Evolutionary conservation across 1,284 basidiomycete genomes (phyloP).

Genomic region (Pseudozyma sp.): DNA sequence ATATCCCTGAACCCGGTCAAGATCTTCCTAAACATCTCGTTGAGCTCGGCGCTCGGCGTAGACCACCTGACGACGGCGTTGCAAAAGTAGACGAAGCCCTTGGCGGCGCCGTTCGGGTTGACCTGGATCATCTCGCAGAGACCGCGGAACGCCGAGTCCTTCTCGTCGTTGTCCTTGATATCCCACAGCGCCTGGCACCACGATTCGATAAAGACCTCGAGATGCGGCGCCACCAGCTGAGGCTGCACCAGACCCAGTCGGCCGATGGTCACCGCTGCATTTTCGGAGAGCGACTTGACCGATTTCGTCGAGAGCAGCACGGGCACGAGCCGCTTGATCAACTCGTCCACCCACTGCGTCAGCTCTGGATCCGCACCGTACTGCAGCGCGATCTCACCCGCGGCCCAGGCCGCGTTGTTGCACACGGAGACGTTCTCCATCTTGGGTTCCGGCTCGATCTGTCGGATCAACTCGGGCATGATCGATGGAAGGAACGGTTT

Average conservation of each 20-base stretch:
- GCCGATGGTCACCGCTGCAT: slow-evolving; percentile 99
- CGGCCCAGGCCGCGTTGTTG: slow-evolving; percentile 99
- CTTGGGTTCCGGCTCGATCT: slow-evolving; percentile 90
- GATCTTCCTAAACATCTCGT: slow-evolving; percentile 71
- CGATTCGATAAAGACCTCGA: slow-evolving; percentile 88
- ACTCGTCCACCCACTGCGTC: slow-evolving; percentile 70
- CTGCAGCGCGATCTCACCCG: slow-evolving; percentile 86
- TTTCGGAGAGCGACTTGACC: slow-evolving; percentile 93
- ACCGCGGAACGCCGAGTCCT: slow-evolving; percentile 98
- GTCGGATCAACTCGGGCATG: slow-evolving; percentile 88
- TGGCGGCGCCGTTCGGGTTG: slow-evolving; percentile 76
- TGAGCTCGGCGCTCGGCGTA: slow-evolving; percentile 61
- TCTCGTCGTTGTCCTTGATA: slow-evolving; percentile 99
- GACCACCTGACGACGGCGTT: slow-evolving; percentile 68
- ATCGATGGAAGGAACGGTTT: slow-evolving; percentile 81
- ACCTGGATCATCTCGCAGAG: slow-evolving; percentile 94
- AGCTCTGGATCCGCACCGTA: slow-evolving; percentile 70
- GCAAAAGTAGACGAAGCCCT: slow-evolving; percentile 67
- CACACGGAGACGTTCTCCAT: slow-evolving; percentile 94
- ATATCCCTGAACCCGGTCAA: slow-evolving; percentile 86
- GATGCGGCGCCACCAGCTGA: slow-evolving; percentile 84
- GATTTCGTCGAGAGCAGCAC: slow-evolving; percentile 90
- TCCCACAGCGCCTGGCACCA: slow-evolving; percentile 99
- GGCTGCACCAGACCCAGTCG: slow-evolving; percentile 94
- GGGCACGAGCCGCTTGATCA: slow-evolving; percentile 89